Evolutionary conservation across 2,329 filamentous ascomycete genomes (phyloP).

Genomic region (Aspergillus sp.): DNA sequence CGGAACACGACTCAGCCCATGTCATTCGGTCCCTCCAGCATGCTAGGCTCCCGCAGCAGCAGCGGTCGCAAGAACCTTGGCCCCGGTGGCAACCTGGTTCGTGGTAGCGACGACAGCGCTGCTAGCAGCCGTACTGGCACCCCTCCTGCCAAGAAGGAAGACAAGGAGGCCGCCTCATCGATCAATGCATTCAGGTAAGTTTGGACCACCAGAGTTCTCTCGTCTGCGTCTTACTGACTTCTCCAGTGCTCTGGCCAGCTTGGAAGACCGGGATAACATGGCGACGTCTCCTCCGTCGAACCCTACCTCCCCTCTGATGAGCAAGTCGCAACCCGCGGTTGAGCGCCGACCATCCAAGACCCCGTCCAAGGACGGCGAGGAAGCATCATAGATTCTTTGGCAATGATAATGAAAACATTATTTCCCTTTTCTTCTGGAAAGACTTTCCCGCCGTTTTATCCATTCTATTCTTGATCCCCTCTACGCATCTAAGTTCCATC

Average conservation of each 20-base stretch:
- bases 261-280: constrained; percentile 46
- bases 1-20: constrained; percentile 62
- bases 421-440: constrained; percentile 34
- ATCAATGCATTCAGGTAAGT: constrained; percentile 93
- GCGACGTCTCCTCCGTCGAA: constrained; percentile 49
- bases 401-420: constrained; percentile 37
- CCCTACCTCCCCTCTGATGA: constrained; percentile 45
- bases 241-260: constrained; percentile 45
- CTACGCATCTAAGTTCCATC: constrained; percentile 14
- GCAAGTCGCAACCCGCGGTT: constrained; percentile 45
- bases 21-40: constrained; percentile 77
- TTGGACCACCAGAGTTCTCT: not conserved
- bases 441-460: constrained; percentile 18
- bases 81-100: constrained; percentile 68
- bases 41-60: constrained; percentile 86
- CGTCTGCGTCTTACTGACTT: constrained; percentile 7
- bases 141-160: constrained; percentile 67
- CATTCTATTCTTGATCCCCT: constrained; percentile 11
- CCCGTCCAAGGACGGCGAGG: constrained; percentile 40
- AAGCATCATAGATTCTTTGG: constrained; percentile 39
- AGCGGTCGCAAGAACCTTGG: constrained; percentile 73
- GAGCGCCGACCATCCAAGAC: constrained; percentile 44
- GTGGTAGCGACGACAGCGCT: constrained; percentile 78
- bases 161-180: constrained; percentile 63
- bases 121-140: constrained; percentile 87